Evolutionary conservation across 2,329 filamentous ascomycete genomes (phyloP).

Genomic region (Nothomitra cinnamomea): DNA sequence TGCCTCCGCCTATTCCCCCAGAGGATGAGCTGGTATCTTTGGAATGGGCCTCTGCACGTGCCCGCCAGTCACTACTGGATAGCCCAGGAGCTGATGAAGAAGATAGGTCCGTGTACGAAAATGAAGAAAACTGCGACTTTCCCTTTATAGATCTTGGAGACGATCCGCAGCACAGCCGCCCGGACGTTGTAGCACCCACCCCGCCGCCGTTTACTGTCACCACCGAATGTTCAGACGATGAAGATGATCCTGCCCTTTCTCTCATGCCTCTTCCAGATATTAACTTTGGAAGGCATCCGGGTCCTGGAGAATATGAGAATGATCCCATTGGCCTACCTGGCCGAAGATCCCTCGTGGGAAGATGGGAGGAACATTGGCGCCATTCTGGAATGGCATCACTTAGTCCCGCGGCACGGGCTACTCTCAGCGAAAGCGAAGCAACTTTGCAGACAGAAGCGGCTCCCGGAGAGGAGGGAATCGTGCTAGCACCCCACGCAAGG

Average conservation of each 20-base stretch:
- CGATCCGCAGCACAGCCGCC: not conserved
- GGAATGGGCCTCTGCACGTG: not conserved
- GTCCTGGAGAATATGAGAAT: not conserved
- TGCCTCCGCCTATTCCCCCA: not conserved
- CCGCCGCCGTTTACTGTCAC: not conserved
- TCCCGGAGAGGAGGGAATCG: slow-evolving; percentile 20
- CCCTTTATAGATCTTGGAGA: not conserved
- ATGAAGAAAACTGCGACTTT: slow-evolving; percentile 1
- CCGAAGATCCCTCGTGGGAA: not conserved
- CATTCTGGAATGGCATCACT: not conserved
- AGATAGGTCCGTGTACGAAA: not conserved
- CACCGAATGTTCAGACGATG: not conserved
- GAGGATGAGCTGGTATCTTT: not conserved
- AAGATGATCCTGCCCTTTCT: not conserved
- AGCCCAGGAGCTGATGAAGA: not conserved
- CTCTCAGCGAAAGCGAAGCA: not conserved
- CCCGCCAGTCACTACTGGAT: not conserved
- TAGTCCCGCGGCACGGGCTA: not conserved
- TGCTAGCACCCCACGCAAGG: slow-evolving; percentile 56
- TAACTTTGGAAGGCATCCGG: too few species aligned
- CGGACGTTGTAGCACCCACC: not conserved
- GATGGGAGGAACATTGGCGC: not conserved
- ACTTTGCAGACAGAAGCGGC: not conserved
- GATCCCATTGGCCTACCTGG: not conserved
- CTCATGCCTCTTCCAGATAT: not conserved